These are phyloP conservation scores for Peniophora sp. DNA, from an alignment of 1,284 basidiomycete species.

Conservation along the genomic window DNA sequence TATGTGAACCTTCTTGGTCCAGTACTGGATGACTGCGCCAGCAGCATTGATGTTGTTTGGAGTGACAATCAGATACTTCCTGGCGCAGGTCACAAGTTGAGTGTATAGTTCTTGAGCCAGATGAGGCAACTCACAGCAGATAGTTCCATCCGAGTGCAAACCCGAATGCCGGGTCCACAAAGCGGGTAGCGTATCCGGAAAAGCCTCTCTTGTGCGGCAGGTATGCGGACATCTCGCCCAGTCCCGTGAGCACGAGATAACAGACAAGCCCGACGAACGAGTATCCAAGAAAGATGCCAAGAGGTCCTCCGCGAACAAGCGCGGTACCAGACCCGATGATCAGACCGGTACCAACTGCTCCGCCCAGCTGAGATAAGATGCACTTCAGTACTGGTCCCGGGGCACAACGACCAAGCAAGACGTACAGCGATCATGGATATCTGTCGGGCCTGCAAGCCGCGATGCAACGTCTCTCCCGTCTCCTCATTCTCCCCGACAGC, in stretches of 20 bases:
- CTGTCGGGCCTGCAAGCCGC: slow-evolving; percentile 57
- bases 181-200: slow-evolving; percentile 39
- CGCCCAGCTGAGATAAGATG: slow-evolving; percentile 34
- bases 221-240: slow-evolving; percentile 31
- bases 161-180: slow-evolving; percentile 41
- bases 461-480: slow-evolving; percentile 38
- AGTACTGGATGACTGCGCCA: slow-evolving; percentile 55
- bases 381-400: neutral
- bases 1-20: slow-evolving; percentile 45
- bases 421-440: slow-evolving; percentile 64
- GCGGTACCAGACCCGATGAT: slow-evolving; percentile 66
- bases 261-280: slow-evolving; percentile 48
- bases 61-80: slow-evolving; percentile 24
- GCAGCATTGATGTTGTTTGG: slow-evolving; percentile 40
- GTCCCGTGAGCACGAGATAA: slow-evolving; percentile 39
- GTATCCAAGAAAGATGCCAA: slow-evolving; percentile 44
- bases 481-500: slow-evolving; percentile 12
- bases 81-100: no score
- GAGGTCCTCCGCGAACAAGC: slow-evolving; percentile 44
- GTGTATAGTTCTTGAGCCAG: neutral
- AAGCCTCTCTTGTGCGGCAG: slow-evolving; percentile 34
- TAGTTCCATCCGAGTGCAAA: slow-evolving; percentile 37
- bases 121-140: slow-evolving; percentile 10
- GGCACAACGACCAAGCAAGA: neutral
- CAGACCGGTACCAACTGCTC: slow-evolving; percentile 64